Evolutionary conservation across 441 rosid species (phyloP).

Genomic region (Erodium trifolium): DNA sequence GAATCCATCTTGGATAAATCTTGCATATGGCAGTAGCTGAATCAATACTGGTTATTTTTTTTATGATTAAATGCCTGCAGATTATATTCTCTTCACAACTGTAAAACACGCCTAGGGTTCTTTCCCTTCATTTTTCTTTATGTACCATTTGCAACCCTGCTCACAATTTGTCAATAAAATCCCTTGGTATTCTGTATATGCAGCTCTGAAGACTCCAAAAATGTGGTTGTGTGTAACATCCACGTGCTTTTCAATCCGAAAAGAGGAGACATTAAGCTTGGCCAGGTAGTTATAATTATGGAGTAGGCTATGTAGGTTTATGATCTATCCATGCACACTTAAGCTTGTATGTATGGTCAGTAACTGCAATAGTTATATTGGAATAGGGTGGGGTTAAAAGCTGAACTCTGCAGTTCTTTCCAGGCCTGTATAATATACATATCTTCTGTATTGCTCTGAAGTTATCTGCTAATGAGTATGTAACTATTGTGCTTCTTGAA

Average conservation of each 20-base stretch:
- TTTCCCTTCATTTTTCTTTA: background rate
- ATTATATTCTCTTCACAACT: too few species aligned
- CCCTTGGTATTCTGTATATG: conserved; percentile 25
- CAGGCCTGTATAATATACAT: background rate
- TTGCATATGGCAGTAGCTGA: too few species aligned
- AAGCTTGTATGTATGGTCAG: background rate
- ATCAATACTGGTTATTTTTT: too few species aligned
- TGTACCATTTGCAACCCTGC: background rate
- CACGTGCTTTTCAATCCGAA: conserved; percentile 92
- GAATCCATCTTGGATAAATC: too few species aligned
- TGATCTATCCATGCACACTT: background rate
- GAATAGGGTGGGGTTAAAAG: background rate
- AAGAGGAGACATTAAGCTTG: conserved; percentile 93
- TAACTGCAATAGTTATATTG: background rate
- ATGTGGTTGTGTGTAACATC: conserved; percentile 75
- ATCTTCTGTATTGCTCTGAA: background rate
- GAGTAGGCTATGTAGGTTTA: background rate
- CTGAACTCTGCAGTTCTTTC: background rate
- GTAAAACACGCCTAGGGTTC: too few species aligned
- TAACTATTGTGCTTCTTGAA: conserved; percentile 1
- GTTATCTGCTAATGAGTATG: background rate
- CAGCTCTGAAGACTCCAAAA: conserved; percentile 43
- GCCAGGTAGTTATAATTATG: conserved; percentile 54
- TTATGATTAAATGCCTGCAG: too few species aligned
- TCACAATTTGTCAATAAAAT: conserved; percentile 13